Percentiles rank a stretch among this genome's conserved stretches.
Evolutionary conservation across 1,284 basidiomycete species (phyloP).

Genomic region (Omphalotus olearius): DNA sequence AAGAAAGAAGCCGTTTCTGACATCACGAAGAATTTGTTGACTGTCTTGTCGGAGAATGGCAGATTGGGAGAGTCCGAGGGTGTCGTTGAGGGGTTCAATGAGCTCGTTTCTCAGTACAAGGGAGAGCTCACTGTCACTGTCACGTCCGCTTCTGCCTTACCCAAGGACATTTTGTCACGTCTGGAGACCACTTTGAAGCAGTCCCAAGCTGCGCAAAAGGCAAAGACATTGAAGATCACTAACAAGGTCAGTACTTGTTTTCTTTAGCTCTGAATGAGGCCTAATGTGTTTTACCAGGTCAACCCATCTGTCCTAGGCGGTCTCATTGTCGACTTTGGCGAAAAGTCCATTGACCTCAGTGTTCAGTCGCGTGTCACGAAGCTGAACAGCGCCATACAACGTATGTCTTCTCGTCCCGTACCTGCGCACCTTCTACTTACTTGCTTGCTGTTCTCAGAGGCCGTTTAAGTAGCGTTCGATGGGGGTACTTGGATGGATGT

Average conservation of each 20-base stretch:
- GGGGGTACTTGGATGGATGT: background rate
- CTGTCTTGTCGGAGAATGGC: conserved; percentile 91
- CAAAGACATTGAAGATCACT: conserved; percentile 81
- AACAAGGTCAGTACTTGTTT: conserved; percentile 68
- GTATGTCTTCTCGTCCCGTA: conserved; percentile 32
- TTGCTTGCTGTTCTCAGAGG: conserved; percentile 23
- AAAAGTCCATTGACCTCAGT: conserved; percentile 96
- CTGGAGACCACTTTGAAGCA: conserved; percentile 84
- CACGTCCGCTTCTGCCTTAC: conserved; percentile 81
- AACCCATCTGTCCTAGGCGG: conserved; percentile 88
- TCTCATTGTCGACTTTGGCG: conserved; percentile 94
- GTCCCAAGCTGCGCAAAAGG: conserved; percentile 77
- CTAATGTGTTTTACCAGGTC: conserved; percentile 47
- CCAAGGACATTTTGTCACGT: conserved; percentile 67
- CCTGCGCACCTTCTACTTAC: background rate
- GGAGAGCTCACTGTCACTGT: conserved; percentile 94
- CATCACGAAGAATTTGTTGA: conserved; percentile 90
- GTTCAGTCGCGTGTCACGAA: conserved; percentile 92
- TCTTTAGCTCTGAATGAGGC: background rate
- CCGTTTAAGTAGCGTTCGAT: conserved; percentile 21
- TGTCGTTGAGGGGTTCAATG: conserved; percentile 90
- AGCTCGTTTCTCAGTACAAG: conserved; percentile 85
- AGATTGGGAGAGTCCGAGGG: conserved; percentile 80
- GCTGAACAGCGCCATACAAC: conserved; percentile 84
- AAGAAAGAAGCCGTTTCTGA: conserved; percentile 79